Base-by-base conservation (phyloP, 2,329 filamentous ascomycete species). In the Plectosphaerella cucumerina region DNA sequence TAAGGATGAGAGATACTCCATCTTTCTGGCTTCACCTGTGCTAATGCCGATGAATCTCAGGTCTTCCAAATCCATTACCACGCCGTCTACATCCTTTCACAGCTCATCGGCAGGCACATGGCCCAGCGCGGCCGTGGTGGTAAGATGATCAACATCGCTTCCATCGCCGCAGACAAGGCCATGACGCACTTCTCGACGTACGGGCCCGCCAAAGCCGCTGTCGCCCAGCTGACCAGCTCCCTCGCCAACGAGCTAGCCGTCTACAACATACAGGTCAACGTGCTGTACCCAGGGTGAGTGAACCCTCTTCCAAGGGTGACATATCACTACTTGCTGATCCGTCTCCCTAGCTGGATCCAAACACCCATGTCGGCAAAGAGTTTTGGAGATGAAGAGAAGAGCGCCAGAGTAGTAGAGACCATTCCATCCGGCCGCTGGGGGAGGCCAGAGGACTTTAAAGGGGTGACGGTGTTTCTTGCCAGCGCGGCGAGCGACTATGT, bases 391-490 rank as follows among this genome's bases (percentile, higher is more conserved):
- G 4, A 18, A 11, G 17, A 42, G 39, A 20, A 6, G 17, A 42
- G 39, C 9, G 39, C n/a, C 17, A 17, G 8, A 2, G 3, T 42
- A 5, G 39, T 20, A 6, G 18, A 42, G 8, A 20, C 39, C n/a
- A 42, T 42, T 10, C 39, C 39, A 4, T 3, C 39, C 6, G 39
- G 39, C 17, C 39, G 39, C 59, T 95, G 90, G 90, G 90, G 90
- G 0, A 76, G 65, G 12, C 87, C 90, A 0, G 89, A 94, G 26
- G 91, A 96, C 61, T 95, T 96, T 67, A 92, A 91, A 74, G 90
- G 90, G 0, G 84, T 82, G 0, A 79, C 86, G 1, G 85, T 95
- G 34, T 96, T 83, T 62, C 70, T 96, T 56, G 88, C 89, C 1
- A 87, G 87, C 60, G 77, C 73, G 63, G 39, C 39, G 17, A 42